Percentiles rank a stretch among this genome's conserved stretches.
phyloP scores from a whole-genome alignment of 2,329 filamentous ascomycete genomes.

The Colletotrichum sp. region DNA sequence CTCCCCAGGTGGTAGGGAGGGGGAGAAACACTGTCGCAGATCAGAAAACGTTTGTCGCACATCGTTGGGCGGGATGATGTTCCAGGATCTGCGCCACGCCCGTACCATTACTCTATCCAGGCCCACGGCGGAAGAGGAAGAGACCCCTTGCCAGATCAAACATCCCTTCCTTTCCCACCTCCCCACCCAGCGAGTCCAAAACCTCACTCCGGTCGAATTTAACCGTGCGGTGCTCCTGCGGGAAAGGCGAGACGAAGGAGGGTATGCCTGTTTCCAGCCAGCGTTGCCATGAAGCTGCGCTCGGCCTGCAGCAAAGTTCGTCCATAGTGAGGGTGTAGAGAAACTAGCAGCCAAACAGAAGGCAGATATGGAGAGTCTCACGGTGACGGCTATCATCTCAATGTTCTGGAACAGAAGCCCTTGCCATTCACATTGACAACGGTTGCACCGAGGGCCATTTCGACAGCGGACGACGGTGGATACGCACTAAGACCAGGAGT shows the following conservation, averaged over 20 bases:
- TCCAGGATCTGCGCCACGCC: constrained; percentile 19
- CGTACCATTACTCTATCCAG: not conserved
- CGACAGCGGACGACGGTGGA: constrained; percentile 4
- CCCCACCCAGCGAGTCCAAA: not conserved
- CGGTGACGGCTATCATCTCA: constrained; percentile 17
- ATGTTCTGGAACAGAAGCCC: constrained; percentile 8
- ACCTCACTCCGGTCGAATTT: not conserved
- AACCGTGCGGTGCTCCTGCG: not conserved
- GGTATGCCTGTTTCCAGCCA: not conserved
- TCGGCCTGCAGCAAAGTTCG: constrained; percentile 6
- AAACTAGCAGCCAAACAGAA: not conserved
- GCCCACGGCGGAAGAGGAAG: not conserved
- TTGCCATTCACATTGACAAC: not conserved
- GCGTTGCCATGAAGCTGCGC: not conserved
- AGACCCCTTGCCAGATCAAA: not conserved
- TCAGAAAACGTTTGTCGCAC: constrained; percentile 16
- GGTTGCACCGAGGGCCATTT: not conserved
- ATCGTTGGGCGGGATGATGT: constrained; percentile 5
- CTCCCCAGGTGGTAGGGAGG: not conserved
- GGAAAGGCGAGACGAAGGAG: not conserved
- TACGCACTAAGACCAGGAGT: not conserved
- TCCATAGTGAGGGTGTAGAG: not conserved
- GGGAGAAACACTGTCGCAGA: constrained; percentile 14
- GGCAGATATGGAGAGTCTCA: not conserved
- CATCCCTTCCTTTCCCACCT: not conserved